Percentiles rank a stretch among this genome's conserved stretches.
Conservation (phyloP, 192 early-diverging fungal species). For the Coemansia sp. region DNA sequence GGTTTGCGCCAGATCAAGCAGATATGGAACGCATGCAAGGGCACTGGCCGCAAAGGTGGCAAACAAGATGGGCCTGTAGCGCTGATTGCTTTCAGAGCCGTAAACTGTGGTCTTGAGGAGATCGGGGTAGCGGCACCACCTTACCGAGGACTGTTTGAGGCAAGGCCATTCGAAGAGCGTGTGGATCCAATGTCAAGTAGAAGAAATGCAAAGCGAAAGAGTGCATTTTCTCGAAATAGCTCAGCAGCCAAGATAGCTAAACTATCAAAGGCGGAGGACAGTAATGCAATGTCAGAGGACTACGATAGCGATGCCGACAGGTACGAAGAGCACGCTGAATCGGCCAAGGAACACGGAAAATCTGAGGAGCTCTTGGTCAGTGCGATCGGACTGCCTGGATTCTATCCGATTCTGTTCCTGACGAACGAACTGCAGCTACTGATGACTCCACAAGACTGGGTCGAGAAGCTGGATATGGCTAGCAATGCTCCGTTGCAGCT, state of each 20-base stretch:
- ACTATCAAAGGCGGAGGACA: background rate
- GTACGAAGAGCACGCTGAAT: constrained; percentile 7
- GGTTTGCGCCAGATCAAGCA: constrained; percentile 14
- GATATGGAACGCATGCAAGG: constrained; percentile 17
- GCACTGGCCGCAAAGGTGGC: background rate
- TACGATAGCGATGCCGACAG: constrained; percentile 10
- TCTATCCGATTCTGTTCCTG: constrained; percentile 23
- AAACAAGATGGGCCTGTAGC: background rate
- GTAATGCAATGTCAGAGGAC: background rate
- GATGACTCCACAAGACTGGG: constrained; percentile 41
- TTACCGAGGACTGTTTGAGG: constrained; percentile 27
- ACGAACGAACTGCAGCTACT: constrained; percentile 41
- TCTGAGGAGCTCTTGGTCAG: constrained; percentile 7
- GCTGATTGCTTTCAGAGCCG: constrained; percentile 34
- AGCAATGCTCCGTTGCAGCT: constrained; percentile 24
- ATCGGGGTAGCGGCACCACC: constrained; percentile 36
- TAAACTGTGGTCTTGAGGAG: constrained; percentile 35
- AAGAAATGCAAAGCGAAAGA: constrained; percentile 18
- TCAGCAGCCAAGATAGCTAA: background rate
- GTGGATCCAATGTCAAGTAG: constrained; percentile 11
- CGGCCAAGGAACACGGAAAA: constrained; percentile 13
- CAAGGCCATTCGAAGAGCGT: constrained; percentile 22
- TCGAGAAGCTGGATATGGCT: constrained; percentile 26
- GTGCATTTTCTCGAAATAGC: constrained; percentile 5
- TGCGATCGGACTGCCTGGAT: constrained; percentile 18